Evolutionary conservation across 441 rosid species (phyloP).

Genomic region (Dalechampia spathulata): DNA sequence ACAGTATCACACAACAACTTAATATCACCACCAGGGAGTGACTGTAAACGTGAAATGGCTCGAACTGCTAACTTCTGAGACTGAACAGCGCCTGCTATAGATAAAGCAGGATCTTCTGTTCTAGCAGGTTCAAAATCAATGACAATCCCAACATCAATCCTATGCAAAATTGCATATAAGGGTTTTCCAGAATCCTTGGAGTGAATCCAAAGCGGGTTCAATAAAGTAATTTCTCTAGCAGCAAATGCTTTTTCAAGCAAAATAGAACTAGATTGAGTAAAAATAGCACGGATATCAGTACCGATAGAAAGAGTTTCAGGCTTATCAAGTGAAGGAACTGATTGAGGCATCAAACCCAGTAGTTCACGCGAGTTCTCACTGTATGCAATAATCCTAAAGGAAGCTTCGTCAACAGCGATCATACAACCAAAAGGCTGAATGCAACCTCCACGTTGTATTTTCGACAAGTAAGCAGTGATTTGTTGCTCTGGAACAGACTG

Average conservation of each 20-base stretch:
- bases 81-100: conserved; percentile 94
- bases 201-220: conserved; percentile 84
- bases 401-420: conserved; percentile 69
- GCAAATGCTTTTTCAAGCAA: conserved; percentile 74
- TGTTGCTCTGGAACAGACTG: conserved; percentile 71
- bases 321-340: conserved; percentile 73
- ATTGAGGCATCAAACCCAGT: conserved; percentile 67
- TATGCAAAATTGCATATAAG: conserved; percentile 80
- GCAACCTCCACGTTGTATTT: conserved; percentile 81
- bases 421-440: conserved; percentile 90
- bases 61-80: conserved; percentile 91
- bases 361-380: conserved; percentile 86
- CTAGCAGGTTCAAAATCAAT: conserved; percentile 97
- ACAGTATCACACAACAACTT: conserved; percentile 83
- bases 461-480: conserved; percentile 71
- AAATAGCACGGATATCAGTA: conserved; percentile 64
- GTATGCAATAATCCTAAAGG: conserved; percentile 56
- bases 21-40: conserved; percentile 90
- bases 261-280: conserved; percentile 45
- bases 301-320: conserved; percentile 58
- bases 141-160: conserved; percentile 91
- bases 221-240: conserved; percentile 75
- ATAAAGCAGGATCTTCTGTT: conserved; percentile 87
- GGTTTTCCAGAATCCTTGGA: conserved; percentile 76
- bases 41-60: conserved; percentile 76